Conservation (phyloP, 75 land plant species). For the Isoetes taiwanensis region DNA sequence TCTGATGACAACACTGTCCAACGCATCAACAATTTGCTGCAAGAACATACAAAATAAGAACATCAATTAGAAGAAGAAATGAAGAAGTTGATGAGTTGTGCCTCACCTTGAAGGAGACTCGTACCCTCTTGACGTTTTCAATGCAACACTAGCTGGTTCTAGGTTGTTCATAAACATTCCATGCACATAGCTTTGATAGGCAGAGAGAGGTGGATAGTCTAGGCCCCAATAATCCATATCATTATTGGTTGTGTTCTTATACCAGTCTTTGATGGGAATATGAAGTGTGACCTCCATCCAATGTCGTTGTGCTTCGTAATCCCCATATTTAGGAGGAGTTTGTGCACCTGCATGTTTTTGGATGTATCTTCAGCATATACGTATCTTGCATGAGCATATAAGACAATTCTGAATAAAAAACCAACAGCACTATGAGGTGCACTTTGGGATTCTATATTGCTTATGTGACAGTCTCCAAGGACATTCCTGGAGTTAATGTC, state of each 20-base stretch:
- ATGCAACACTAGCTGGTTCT: conserved; percentile 51
- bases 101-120: conserved; percentile 51
- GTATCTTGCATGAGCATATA: no score
- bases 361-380: background rate
- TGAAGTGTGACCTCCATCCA: conserved; percentile 97
- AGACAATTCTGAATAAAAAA: no score
- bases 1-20: conserved; percentile 94
- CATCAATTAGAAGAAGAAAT: background rate
- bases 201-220: conserved; percentile 94
- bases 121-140: conserved; percentile 68
- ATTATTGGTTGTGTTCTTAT: conserved; percentile 56
- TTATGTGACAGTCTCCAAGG: no score
- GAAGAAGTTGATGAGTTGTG: no score
- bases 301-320: conserved; percentile 94
- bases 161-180: conserved; percentile 34
- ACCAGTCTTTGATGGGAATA: conserved; percentile 66
- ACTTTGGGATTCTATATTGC: no score
- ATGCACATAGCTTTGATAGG: conserved; percentile 80
- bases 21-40: conserved; percentile 89
- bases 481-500: no score
- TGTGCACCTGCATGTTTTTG: conserved; percentile 34
- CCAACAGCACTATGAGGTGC: background rate
- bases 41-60: conserved; percentile 6
- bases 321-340: conserved; percentile 76
- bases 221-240: conserved; percentile 94